Evolutionary conservation across 2,329 filamentous ascomycete species (phyloP), one percentile per base, ranked within the genome.

Genomic region (Fusarium humuli): DNA sequence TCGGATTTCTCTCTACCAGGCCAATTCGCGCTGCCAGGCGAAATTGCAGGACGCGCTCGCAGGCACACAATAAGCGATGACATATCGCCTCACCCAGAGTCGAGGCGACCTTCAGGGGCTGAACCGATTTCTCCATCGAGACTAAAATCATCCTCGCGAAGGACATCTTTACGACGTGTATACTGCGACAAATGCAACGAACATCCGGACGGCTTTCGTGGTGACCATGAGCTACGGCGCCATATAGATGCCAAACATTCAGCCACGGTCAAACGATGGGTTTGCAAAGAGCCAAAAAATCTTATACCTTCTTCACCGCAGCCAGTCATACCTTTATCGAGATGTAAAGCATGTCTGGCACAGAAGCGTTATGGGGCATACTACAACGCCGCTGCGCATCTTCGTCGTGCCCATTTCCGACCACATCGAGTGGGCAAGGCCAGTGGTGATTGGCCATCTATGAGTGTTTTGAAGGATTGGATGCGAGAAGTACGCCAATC

Each of bases 131-230:
- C 81, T 7, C 77, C 77, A 2, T 73, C 78, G 20, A 74, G 75
- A 30, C 77, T 77, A 37, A 77, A 75, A 22, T 78, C 83, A 2
- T 79, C 84, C 1, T 87, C 86, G 60, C 85, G 86, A 63, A 81
- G 85, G 27, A 83, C 84, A 23, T 87, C 89, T 25, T 86, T 93
- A 54, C 87, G 89, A 25, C 92, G 93, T 71, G 91, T 94, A 52
- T 90, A 89, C 77, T 98, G 94, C 79, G 83, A 85, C 20, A 88
- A 91, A 73, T 98, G 94, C 82, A 90, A 91, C 71, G 92, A 94
- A 74, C 90, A 95, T 65, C 92, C 92, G 5, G 91, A 94, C 65
- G 94, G 94, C 7, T 98, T 97, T 79, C 91, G 94, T 47, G 94
- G 94, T 61, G 94, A 97, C 59, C 94, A 97, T 79, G 94, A 98